Evolutionary conservation across 805 yeast species (phyloP).

Genomic region (Spathaspora arborariae): DNA sequence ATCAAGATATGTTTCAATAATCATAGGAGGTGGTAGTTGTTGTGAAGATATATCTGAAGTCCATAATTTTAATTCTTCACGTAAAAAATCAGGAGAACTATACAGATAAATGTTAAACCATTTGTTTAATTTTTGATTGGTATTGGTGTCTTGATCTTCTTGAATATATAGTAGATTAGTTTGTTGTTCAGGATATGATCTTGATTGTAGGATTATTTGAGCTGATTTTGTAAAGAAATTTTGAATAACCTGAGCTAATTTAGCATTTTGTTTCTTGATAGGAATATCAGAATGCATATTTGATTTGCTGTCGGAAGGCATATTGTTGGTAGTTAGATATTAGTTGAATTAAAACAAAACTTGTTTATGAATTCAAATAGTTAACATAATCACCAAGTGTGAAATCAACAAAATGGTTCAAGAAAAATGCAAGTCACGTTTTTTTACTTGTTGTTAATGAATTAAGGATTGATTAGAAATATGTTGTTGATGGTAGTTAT

Average conservation of each 20-base stretch:
- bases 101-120: slow-evolving; percentile 62
- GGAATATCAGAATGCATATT: slow-evolving; percentile 9
- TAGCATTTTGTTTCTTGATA: slow-evolving; percentile 25
- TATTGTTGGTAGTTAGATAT: neutral
- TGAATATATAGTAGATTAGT: neutral
- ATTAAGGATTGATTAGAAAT: too few relatives aligned
- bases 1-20: slow-evolving; percentile 79
- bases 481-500: too few relatives aligned
- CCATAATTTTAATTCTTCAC: slow-evolving; percentile 68
- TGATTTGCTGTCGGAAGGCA: slow-evolving; percentile 1
- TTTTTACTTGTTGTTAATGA: neutral
- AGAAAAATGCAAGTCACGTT: neutral
- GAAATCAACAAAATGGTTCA: neutral
- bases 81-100: slow-evolving; percentile 26
- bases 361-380: neutral
- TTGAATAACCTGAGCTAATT: slow-evolving; percentile 34
- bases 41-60: slow-evolving; percentile 34
- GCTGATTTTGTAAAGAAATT: slow-evolving; percentile 60
- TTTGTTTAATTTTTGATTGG: slow-evolving; percentile 42
- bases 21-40: slow-evolving; percentile 65
- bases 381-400: neutral
- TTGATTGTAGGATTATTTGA: slow-evolving; percentile 50
- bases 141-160: slow-evolving; percentile 12
- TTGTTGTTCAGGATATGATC: slow-evolving; percentile 25
- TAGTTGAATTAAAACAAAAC: neutral